Evolutionary conservation across 306 rosid genomes (phyloP).

Genomic region (Sicyos baderoa): DNA sequence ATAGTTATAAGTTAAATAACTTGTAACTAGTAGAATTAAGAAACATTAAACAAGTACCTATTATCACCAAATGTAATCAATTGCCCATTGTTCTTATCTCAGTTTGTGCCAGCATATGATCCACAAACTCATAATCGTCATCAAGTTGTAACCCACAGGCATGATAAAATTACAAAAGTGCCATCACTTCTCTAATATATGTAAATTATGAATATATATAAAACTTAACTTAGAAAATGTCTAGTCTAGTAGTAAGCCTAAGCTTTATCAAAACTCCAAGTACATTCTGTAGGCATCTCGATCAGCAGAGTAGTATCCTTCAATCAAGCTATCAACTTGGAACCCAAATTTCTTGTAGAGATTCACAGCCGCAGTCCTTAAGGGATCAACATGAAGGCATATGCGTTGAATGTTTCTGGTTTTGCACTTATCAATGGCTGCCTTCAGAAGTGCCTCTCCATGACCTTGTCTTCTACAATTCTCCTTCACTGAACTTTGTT

Average conservation of each 20-base stretch:
- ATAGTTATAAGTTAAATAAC: not conserved
- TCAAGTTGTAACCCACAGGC: not conserved
- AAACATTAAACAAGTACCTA: not conserved
- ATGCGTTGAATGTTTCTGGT: conserved; percentile 56
- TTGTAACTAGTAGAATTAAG: not conserved
- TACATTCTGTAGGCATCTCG: conserved; percentile 78
- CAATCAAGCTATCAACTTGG: conserved; percentile 51
- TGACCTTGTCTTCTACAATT: conserved; percentile 65
- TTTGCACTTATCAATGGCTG: conserved; percentile 65
- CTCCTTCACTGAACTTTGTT: conserved; percentile 53
- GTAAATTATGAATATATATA: not conserved
- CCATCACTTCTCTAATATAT: not conserved
- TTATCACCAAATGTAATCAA: not conserved
- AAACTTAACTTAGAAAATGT: not conserved
- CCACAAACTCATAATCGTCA: conserved; percentile 5
- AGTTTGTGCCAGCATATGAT: conserved; percentile 2
- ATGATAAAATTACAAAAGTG: conserved; percentile 5
- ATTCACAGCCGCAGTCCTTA: conserved; percentile 52
- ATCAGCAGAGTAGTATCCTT: conserved; percentile 67
- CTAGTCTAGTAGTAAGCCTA: not conserved
- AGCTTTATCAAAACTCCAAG: conserved; percentile 43
- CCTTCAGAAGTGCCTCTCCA: conserved; percentile 67
- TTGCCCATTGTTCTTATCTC: not conserved
- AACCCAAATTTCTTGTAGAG: conserved; percentile 76
- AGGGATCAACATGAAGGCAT: conserved; percentile 78